Evolutionary conservation across 257 asterid species (phyloP).

Genomic region (Coffea canephora): DNA sequence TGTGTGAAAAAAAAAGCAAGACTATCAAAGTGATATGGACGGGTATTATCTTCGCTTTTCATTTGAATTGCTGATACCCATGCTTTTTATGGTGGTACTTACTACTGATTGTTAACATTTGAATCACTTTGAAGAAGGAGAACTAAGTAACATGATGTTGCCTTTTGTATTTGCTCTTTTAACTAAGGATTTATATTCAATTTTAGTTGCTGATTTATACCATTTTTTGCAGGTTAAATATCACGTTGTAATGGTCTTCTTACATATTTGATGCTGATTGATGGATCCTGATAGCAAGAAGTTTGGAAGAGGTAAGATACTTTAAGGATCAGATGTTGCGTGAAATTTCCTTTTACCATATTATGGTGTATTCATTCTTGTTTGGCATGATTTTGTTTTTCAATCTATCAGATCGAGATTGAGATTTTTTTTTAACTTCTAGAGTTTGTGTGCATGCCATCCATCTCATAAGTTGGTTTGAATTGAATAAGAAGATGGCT

Average conservation of each 20-base stretch:
- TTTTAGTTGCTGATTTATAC: neutral
- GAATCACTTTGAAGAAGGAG: neutral
- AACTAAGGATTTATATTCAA: neutral
- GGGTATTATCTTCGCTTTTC: neutral
- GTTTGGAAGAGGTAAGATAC: constrained; percentile 84
- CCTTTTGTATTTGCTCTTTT: neutral
- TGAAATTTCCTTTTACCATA: neutral
- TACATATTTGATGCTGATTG: constrained; percentile 45
- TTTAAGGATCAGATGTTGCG: neutral
- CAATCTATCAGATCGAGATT: neutral
- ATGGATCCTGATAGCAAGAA: constrained; percentile 90
- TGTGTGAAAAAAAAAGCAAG: no score
- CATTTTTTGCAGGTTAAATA: constrained; percentile 10
- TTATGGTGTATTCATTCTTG: neutral
- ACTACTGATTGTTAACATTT: neutral
- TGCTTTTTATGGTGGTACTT: neutral
- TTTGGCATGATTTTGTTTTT: neutral
- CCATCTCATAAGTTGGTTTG: neutral
- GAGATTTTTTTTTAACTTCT: no score
- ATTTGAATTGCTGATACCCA: neutral
- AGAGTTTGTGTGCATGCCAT: neutral
- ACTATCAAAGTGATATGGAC: no score
- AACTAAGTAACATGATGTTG: neutral
- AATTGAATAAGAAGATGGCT: neutral
- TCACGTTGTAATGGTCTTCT: constrained; percentile 49